These are phyloP conservation scores for Monosporascus sp. DNA, from an alignment of 2,329 filamentous ascomycete species.

Conservation along the genomic window DNA sequence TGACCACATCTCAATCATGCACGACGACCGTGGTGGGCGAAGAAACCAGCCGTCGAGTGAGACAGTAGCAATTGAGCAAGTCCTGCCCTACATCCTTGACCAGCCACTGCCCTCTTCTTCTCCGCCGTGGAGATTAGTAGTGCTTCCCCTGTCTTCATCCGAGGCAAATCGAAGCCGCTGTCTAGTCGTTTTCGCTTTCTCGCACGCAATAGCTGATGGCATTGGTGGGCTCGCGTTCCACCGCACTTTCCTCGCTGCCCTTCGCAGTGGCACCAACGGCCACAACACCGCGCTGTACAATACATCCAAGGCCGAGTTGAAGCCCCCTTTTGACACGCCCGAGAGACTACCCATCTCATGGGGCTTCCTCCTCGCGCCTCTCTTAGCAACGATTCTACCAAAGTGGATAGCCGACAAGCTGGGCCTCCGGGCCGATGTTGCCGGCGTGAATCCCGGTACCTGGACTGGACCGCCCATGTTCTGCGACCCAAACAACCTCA, in stretches of 20 bases:
- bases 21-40: neutral
- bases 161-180: constrained; percentile 6
- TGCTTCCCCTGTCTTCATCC: constrained; percentile 22
- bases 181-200: constrained; percentile 35
- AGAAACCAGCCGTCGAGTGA: neutral
- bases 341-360: constrained; percentile 36
- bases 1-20: constrained; percentile 31
- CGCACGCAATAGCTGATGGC: constrained; percentile 39
- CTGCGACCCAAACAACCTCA: constrained; percentile 18
- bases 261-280: constrained; percentile 1
- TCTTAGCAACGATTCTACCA: constrained; percentile 7
- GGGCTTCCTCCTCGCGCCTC: constrained; percentile 34
- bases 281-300: neutral
- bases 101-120: constrained; percentile 20
- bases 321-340: constrained; percentile 31
- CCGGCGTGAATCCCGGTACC: constrained; percentile 16
- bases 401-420: too few relatives aligned
- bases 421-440: too few relatives aligned
- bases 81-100: constrained; percentile 27
- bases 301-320: constrained; percentile 17
- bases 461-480: constrained; percentile 26
- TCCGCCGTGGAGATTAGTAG: constrained; percentile 38
- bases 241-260: constrained; percentile 28
- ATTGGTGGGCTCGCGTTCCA: constrained; percentile 37
- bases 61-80: constrained; percentile 13